These are phyloP conservation scores for Thuidium tamariscinum DNA, from an alignment of 225 moss, liverwort and hornwort genomes.

Conservation along the genomic window DNA sequence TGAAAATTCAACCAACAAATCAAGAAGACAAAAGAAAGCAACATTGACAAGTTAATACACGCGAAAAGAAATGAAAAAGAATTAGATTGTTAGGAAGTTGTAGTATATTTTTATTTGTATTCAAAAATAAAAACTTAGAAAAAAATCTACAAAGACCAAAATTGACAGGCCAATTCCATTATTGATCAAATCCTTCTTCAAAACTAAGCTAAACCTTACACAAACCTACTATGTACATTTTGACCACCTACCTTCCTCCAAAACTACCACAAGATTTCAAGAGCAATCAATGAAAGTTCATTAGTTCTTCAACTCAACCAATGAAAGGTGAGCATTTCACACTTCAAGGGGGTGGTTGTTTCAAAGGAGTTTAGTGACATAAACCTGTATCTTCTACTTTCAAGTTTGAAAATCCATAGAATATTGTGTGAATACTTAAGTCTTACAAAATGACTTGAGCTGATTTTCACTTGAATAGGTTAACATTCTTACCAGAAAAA, in stretches of 20 bases:
- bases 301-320: neutral
- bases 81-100: neutral
- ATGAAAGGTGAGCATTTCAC: neutral
- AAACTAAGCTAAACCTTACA: neutral
- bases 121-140: neutral
- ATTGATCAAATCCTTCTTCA: fast-evolving
- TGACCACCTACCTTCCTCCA: neutral
- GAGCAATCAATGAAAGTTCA: neutral
- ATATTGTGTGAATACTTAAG: neutral
- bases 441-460: fast-evolving
- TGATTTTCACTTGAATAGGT: neutral
- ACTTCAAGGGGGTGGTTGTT: neutral
- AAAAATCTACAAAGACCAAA: neutral
- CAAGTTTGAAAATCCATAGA: neutral
- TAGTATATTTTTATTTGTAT: neutral
- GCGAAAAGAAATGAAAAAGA: neutral
- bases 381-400: fast-evolving
- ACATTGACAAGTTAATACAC: neutral
- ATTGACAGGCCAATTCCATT: neutral
- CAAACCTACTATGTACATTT: neutral
- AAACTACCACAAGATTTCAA: neutral
- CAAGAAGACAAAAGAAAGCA: neutral
- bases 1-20: neutral
- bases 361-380: fast-evolving
- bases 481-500: neutral